Base-by-base conservation (phyloP, 148 eudicot species). In the Fallopia convolvulus region DNA sequence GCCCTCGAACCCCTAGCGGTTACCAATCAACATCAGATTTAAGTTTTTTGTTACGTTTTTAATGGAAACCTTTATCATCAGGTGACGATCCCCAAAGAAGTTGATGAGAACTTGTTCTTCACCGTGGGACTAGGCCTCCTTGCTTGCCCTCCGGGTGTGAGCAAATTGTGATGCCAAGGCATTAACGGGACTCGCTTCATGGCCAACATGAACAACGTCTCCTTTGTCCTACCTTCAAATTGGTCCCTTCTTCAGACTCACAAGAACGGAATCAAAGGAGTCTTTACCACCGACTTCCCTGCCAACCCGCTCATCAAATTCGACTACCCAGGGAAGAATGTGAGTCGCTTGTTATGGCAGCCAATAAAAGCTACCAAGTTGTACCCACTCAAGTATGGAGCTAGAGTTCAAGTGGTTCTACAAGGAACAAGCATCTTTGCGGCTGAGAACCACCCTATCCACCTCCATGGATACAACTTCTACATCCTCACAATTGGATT, bases 391-490 rank as follows among this genome's bases (percentile, higher is more conserved):
- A 89, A 85, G 77, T 94, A 81, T 8, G 99, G 99, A 20, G 81
- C 97, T 0, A 85, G 81, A 44, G 99, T 94, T 13, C 97, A 94
- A 72, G 4, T 94, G 5, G 93, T 94, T 14, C 70, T 94, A 42
- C 99, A 94, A 80, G 97, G 92, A 40, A 92, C 97, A 18, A 87
- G 81, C 55, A 90, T 92, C 20, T 85, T 90, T 60, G 80, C 92
- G 10, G 89, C 85, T 11, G 99, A 94, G 85, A 89, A 94, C 60
- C 99, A 94, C 76, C 99, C 99, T 0, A 91, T 94, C 78, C 99
- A 94, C 81, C 87, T 94, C 23, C 97, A 94, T 48, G 99, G 99
- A 23, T 94, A 94, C 56, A 93, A 94, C 77, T 94, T 94, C 85
- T 94, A 81, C 81, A 90, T 92, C 26, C 4, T 94, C 47, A 97